Evolutionary conservation across 2,329 filamentous ascomycete species (phyloP), one percentile per base, ranked within the genome.

Genomic region (Madurella fahalii): DNA sequence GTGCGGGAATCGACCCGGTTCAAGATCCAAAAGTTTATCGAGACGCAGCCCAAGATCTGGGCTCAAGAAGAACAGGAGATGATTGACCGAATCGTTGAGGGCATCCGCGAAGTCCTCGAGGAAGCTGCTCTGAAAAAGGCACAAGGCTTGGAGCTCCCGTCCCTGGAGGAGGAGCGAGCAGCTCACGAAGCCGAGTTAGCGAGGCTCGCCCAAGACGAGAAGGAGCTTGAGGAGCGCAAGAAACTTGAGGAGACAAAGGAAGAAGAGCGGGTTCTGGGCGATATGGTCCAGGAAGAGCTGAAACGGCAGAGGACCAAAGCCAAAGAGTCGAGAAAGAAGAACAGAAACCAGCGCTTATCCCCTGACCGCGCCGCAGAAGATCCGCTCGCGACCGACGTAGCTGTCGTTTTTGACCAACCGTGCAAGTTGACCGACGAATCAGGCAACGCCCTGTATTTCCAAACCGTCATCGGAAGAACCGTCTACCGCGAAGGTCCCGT

Each of bases 111-210:
- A 45, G 85, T 93, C 9, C 78, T 97, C 4, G 90, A 96, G 70
- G 89, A 95, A 68, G 90, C 90, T n/a, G 89, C 90, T 1, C 79
- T 85, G 61, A 84, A 85, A 30, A 88, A 88, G 62, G 86, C 87
- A 46, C 82, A 86, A 52, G 88, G 90, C 32, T 82, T 85, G 52
- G 82, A 90, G 58, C 74, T 96, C 15, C 91, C 90, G 1, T 96
- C 90, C 32, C 77, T 97, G 7, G 90, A 95, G 65, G 90, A 95
- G 64, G 92, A 97, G 70, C 83, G 92, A 40, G 90, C 88, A 30
- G 84, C 84, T 13, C 90, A 95, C 58, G 89, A 95, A 71, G 87
- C 87, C 18, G 83, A 82, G 20, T 76, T 89, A 30, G 83, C 83
- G 44, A 78, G 79, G 64, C 72, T 82, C 49, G 87, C 80, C 61